Evolutionary conservation across 768 basidiomycete species (phyloP).

Genomic region (Trametes cubensis): DNA sequence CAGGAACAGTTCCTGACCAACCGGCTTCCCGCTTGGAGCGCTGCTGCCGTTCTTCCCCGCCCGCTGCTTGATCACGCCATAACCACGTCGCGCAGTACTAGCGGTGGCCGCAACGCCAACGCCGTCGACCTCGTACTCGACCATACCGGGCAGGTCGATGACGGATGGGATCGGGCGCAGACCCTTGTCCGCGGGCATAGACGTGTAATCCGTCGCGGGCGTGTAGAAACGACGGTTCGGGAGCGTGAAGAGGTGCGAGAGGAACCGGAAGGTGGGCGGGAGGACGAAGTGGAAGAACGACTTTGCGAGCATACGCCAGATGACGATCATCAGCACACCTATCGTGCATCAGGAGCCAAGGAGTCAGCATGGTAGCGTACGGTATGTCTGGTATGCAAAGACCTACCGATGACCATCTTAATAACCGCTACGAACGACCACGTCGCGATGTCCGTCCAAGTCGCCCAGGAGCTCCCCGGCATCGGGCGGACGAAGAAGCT

Average conservation of each 20-base stretch:
- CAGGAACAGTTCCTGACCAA: constrained; percentile 6
- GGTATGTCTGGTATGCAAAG: background rate
- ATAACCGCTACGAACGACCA: constrained; percentile 44
- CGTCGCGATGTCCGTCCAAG: constrained; percentile 35
- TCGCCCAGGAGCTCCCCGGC: constrained; percentile 59
- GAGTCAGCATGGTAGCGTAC: background rate
- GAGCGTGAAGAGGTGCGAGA: constrained; percentile 66
- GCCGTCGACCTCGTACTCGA: constrained; percentile 32
- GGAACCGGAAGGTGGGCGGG: constrained; percentile 81
- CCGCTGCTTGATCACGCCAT: constrained; percentile 22
- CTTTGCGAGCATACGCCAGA: constrained; percentile 89
- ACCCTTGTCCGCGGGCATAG: constrained; percentile 60
- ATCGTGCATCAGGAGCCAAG: background rate
- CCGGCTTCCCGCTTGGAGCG: too few species aligned
- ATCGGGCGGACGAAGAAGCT: constrained; percentile 42
- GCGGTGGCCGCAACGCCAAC: constrained; percentile 18
- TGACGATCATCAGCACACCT: constrained; percentile 81
- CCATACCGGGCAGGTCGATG: constrained; percentile 67
- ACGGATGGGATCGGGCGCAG: constrained; percentile 82
- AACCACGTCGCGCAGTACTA: constrained; percentile 26
- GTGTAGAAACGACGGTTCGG: constrained; percentile 89
- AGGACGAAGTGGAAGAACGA: constrained; percentile 69
- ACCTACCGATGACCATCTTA: constrained; percentile 48
- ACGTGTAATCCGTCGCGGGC: constrained; percentile 85
- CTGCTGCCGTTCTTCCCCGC: background rate